Evolutionary conservation across 129 eudicot species (phyloP).

Genomic region (Sambucus nigra): DNA sequence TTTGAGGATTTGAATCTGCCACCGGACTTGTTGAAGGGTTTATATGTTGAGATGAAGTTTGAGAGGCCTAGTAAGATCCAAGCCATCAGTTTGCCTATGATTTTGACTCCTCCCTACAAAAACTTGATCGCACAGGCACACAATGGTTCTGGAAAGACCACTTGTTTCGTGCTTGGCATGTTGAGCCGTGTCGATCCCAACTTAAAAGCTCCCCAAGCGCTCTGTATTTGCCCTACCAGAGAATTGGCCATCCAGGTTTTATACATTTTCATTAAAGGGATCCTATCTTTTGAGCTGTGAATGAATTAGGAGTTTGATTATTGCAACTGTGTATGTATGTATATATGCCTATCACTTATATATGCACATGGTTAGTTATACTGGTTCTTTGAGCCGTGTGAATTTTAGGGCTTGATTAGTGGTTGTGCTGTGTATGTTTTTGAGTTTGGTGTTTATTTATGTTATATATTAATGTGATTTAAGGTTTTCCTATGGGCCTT

Average conservation of each 20-base stretch:
- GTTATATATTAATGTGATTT: too few species aligned
- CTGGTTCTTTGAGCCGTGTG: too few species aligned
- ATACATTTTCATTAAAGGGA: too few species aligned
- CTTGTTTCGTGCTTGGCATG: conserved; percentile 93
- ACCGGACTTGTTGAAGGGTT: conserved; percentile 59
- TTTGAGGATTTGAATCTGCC: conserved; percentile 71
- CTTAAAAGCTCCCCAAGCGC: conserved; percentile 57
- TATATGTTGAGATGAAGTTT: conserved; percentile 76
- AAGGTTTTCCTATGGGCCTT: too few species aligned
- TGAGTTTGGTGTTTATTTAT: too few species aligned
- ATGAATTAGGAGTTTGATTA: too few species aligned
- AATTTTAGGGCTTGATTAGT: too few species aligned
- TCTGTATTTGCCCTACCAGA: conserved; percentile 81
- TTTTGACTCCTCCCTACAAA: conserved; percentile 66
- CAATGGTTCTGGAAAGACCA: conserved; percentile 92
- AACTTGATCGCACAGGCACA: conserved; percentile 84
- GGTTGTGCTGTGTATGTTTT: too few species aligned
- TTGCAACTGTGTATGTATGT: too few species aligned
- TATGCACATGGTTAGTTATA: too few species aligned
- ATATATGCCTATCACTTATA: too few species aligned
- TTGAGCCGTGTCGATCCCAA: conserved; percentile 79
- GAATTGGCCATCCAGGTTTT: conserved; percentile 84
- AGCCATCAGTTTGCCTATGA: conserved; percentile 77
- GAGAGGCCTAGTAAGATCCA: conserved; percentile 90
- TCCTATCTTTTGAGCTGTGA: too few species aligned